Evolutionary conservation across 768 basidiomycete genomes (phyloP).

Genomic region (Russula brevipes): DNA sequence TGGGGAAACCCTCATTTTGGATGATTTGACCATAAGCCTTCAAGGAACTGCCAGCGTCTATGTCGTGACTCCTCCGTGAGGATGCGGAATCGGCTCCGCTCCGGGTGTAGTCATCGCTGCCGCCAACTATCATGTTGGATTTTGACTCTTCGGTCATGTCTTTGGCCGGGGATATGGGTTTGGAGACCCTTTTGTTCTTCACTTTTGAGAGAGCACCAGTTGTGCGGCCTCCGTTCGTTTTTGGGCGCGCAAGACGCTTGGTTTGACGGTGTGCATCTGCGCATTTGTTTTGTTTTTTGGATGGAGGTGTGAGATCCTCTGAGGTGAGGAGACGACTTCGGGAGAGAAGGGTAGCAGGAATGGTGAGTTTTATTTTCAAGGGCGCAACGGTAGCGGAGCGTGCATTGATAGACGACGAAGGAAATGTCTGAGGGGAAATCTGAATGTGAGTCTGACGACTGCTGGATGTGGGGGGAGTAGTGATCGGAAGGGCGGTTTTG

Average conservation of each 20-base stretch:
- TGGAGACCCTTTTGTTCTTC: slow-evolving; percentile 16
- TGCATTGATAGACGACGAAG: slow-evolving; percentile 5
- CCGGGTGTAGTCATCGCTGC: slow-evolving; percentile 10
- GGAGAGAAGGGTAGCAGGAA: slow-evolving; percentile 23
- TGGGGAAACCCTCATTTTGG: slow-evolving; percentile 21
- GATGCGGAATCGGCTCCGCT: slow-evolving; percentile 10
- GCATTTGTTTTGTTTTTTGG: slow-evolving; percentile 18
- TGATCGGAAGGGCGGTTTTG: slow-evolving; percentile 22
- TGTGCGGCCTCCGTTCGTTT: slow-evolving; percentile 2
- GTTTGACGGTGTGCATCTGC: slow-evolving; percentile 5
- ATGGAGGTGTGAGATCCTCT: neutral
- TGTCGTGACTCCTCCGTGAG: slow-evolving; percentile 13
- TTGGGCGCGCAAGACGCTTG: slow-evolving; percentile 16
- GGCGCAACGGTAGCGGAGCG: slow-evolving; percentile 8
- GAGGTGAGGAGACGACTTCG: slow-evolving; percentile 13
- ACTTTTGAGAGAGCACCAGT: neutral
- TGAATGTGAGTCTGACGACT: slow-evolving; percentile 7
- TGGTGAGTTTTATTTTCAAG: slow-evolving; percentile 27
- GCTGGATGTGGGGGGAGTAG: slow-evolving; percentile 2
- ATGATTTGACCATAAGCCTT: neutral
- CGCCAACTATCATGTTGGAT: neutral
- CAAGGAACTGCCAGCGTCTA: slow-evolving; percentile 15
- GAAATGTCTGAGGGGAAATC: slow-evolving; percentile 4
- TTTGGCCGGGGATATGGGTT: slow-evolving; percentile 18
- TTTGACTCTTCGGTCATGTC: slow-evolving; percentile 24